Conservation (phyloP, 345 rosid genomes). For the Eucalyptus sp. region DNA sequence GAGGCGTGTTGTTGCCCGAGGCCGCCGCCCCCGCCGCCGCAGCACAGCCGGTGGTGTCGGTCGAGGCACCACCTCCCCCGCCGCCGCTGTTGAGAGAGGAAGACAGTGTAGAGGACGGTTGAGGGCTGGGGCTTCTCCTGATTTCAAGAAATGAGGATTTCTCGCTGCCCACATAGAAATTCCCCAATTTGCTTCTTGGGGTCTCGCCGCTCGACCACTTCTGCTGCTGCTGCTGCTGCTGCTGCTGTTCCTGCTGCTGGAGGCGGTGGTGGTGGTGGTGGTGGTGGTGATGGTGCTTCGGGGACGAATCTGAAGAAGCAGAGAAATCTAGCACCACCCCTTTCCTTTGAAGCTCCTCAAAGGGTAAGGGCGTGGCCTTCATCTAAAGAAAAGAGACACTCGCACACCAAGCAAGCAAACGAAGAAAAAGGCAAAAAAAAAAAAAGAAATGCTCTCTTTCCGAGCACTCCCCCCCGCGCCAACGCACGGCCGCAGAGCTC, state of each 20-base stretch:
- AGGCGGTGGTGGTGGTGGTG: neutral
- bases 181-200: slow-evolving; percentile 6
- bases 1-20: neutral
- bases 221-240: neutral
- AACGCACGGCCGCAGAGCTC: neutral
- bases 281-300: slow-evolving; percentile 4
- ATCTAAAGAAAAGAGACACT: slow-evolving; percentile 6
- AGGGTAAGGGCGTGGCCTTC: slow-evolving; percentile 81
- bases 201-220: slow-evolving; percentile 6
- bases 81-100: slow-evolving; percentile 38
- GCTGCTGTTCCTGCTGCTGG: neutral
- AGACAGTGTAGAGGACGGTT: slow-evolving; percentile 42
- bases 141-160: slow-evolving; percentile 10
- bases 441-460: neutral
- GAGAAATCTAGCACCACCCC: slow-evolving; percentile 34
- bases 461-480: neutral
- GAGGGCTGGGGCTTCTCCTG: slow-evolving; percentile 57
- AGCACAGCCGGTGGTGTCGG: neutral
- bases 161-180: slow-evolving; percentile 16
- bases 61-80: neutral
- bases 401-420: neutral
- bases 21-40: neutral
- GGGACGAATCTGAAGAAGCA: slow-evolving; percentile 25
- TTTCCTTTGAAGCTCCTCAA: slow-evolving; percentile 72
- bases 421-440: neutral